A percentile compares a stretch with the other conserved stretches of the same genome.
Evolutionary conservation across 2,329 filamentous ascomycete species (phyloP).

Genomic region (Aspergillus costaricaensis): DNA sequence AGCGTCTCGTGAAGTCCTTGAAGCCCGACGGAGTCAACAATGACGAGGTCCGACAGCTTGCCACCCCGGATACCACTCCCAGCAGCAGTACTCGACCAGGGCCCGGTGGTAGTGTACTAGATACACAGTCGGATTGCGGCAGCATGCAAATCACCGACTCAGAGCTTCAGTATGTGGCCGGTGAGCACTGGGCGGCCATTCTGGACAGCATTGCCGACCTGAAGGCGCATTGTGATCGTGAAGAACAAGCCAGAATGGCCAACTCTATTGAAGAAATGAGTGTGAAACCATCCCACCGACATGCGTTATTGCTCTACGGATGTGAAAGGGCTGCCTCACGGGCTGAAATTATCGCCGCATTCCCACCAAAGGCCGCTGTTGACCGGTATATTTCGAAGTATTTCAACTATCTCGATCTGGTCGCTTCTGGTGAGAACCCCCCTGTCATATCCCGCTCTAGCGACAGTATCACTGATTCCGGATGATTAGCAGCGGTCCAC

Average conservation of each 20-base stretch:
- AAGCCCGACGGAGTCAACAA: constrained; percentile 30
- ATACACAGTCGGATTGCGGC: constrained; percentile 22
- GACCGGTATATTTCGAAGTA: constrained; percentile 30
- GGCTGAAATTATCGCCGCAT: constrained; percentile 24
- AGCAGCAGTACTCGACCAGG: neutral
- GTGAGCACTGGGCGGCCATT: constrained; percentile 33
- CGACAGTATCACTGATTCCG: too few species aligned
- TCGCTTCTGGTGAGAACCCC: constrained; percentile 16
- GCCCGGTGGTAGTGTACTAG: neutral
- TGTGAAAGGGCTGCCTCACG: constrained; percentile 11
- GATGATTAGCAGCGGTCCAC: constrained; percentile 26
- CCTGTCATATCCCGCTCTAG: too few species aligned
- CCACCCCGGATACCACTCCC: neutral
- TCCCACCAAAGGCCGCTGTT: constrained; percentile 26
- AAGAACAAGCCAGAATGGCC: constrained; percentile 21
- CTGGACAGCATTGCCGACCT: constrained; percentile 28
- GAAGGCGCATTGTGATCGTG: constrained; percentile 27
- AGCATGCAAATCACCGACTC: constrained; percentile 23
- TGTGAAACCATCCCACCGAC: neutral
- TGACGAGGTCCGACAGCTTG: neutral
- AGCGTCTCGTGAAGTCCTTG: constrained; percentile 58
- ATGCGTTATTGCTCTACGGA: constrained; percentile 20
- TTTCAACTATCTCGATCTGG: constrained; percentile 30
- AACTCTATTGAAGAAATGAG: constrained; percentile 4
- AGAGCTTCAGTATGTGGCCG: constrained; percentile 26